phyloP scores from a whole-genome alignment of 1,139 yeast species.

The Candida dubliniensis region DNA sequence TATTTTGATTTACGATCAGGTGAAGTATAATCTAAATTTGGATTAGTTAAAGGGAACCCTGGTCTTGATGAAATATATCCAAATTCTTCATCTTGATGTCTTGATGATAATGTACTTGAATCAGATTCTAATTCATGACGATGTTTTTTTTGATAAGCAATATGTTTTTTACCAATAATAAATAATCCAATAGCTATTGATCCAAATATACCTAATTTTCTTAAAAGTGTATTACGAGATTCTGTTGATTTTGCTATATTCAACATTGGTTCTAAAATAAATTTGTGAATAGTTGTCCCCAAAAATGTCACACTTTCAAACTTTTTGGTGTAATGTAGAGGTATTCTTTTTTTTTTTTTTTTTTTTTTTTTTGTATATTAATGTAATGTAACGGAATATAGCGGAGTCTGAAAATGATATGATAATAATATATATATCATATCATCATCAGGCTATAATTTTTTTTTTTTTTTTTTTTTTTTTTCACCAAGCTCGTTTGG shows the following conservation, averaged over 20 bases:
- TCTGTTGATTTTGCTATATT: slow-evolving; percentile 21
- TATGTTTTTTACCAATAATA: slow-evolving; percentile 38
- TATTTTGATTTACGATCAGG: slow-evolving; percentile 53
- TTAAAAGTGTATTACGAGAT: slow-evolving; percentile 36
- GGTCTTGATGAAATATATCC: slow-evolving; percentile 29
- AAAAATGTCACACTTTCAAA: no score
- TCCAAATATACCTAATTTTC: slow-evolving; percentile 37
- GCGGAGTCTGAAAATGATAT: no score
- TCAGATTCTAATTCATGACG: slow-evolving; percentile 42
- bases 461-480: no score
- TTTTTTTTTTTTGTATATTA: no score
- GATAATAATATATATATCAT: no score
- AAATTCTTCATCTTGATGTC: slow-evolving; percentile 30
- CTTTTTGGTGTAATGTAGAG: no score
- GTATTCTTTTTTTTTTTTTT: no score
- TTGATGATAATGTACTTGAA: slow-evolving; percentile 29
- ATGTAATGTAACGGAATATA: no score
- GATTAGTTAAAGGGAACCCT: slow-evolving; percentile 36
- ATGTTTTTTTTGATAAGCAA: slow-evolving; percentile 35
- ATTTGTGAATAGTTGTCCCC: neutral
- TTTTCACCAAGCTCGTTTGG: no score
- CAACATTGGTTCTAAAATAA: no score
- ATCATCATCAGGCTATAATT: no score
- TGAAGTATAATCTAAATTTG: slow-evolving; percentile 22
- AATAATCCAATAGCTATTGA: slow-evolving; percentile 34